Evolutionary conservation across 2,329 filamentous ascomycete species (phyloP).

Genomic region (Pseudocercospora fijiensis): DNA sequence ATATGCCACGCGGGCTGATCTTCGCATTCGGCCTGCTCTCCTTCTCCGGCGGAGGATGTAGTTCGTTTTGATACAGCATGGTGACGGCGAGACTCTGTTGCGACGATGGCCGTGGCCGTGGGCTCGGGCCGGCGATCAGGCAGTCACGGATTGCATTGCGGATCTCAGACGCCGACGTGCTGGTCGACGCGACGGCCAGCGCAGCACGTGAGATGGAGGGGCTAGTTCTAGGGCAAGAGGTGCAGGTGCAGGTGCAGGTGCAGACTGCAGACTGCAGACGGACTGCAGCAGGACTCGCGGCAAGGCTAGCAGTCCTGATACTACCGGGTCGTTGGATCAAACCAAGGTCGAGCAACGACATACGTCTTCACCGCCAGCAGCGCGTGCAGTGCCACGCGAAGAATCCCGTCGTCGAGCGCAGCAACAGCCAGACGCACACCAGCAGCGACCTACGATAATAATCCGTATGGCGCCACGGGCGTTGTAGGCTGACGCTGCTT

Average conservation of each 20-base stretch:
- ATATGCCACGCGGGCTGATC: neutral
- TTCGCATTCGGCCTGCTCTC: neutral
- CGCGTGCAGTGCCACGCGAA: constrained; percentile 8
- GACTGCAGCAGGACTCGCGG: too few species aligned
- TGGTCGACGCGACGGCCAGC: neutral
- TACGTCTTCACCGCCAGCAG: constrained; percentile 5
- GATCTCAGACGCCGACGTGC: neutral
- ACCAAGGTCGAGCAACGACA: neutral
- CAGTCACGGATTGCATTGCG: neutral
- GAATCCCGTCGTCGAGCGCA: neutral
- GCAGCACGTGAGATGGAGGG: neutral
- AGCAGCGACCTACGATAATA: neutral
- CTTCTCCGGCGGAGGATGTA: neutral
- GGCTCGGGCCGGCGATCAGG: neutral
- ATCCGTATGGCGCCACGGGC: constrained; percentile 1
- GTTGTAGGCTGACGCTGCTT: neutral
- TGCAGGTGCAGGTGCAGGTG: too few species aligned
- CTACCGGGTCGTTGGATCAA: neutral
- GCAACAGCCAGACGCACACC: too few species aligned
- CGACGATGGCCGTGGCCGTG: neutral
- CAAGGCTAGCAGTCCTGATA: neutral
- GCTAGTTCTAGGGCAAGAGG: neutral
- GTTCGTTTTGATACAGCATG: neutral
- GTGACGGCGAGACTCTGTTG: neutral
- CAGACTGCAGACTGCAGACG: too few species aligned